Conservation (phyloP, 73 alveolate genomes). For the Uronychia setigera region DNA sequence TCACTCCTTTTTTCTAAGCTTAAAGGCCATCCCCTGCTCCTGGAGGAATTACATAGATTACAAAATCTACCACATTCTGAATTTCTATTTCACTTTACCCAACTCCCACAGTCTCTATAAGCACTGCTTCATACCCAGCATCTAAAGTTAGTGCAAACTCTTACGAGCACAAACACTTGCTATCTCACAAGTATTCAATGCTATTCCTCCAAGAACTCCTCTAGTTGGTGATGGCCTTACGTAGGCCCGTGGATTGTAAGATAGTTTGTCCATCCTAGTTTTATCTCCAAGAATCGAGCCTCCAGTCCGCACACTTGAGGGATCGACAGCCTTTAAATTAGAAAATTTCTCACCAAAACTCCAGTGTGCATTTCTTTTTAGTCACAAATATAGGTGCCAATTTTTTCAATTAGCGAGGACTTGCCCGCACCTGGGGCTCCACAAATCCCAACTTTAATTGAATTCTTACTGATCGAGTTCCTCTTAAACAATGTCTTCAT, state of each 20-base stretch:
- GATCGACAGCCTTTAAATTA: conserved; percentile 60
- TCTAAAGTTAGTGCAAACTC: background rate
- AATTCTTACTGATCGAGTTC: conserved; percentile 21
- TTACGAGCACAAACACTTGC: conserved; percentile 52
- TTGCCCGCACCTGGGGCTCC: conserved; percentile 90
- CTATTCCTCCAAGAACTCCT: conserved; percentile 79
- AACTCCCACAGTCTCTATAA: conserved; percentile 82
- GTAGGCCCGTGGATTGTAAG: conserved; percentile 51
- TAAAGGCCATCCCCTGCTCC: conserved; percentile 80
- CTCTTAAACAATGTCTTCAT: conserved; percentile 34
- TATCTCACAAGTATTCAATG: conserved; percentile 63
- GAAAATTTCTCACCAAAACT: conserved; percentile 27
- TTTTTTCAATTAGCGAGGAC: conserved; percentile 67
- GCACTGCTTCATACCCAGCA: conserved; percentile 71
- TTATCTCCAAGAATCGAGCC: conserved; percentile 84
- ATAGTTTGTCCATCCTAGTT: conserved; percentile 74
- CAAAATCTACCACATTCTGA: conserved; percentile 72
- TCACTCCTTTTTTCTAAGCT: conserved; percentile 80
- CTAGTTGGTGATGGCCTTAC: conserved; percentile 83
- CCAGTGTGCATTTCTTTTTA: conserved; percentile 49
- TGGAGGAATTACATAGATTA: conserved; percentile 71
- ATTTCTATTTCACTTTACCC: conserved; percentile 77
- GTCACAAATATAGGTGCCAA: conserved; percentile 53
- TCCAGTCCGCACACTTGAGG: conserved; percentile 69
- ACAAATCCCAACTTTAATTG: conserved; percentile 73